A percentile compares a stretch with the other conserved stretches of the same genome.
Evolutionary conservation across 305 asterid species (phyloP).

Genomic region (Fraxinus ornus): DNA sequence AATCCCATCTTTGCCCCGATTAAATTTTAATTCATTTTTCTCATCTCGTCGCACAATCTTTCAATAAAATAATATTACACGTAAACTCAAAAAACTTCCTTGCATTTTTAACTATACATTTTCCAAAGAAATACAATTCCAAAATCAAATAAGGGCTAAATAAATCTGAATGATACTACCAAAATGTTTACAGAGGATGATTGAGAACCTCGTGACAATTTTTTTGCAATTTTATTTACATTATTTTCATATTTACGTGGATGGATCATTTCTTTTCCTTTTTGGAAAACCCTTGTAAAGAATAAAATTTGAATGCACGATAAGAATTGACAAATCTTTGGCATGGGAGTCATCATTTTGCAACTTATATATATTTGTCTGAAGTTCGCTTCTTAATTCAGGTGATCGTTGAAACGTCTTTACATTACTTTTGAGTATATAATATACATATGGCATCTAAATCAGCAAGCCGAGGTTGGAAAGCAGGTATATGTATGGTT

Average conservation of each 20-base stretch:
- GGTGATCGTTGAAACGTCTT: neutral
- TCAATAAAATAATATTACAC: no score
- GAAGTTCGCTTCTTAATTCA: neutral
- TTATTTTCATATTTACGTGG: neutral
- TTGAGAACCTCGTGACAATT: no score
- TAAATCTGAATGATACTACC: no score
- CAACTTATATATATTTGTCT: neutral
- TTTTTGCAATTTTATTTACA: no score
- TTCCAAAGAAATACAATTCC: no score
- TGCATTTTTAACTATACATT: no score
- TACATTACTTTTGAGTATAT: no score
- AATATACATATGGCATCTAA: neutral
- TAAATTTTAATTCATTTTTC: no score
- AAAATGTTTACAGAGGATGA: neutral
- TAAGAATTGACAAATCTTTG: neutral
- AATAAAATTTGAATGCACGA: neutral
- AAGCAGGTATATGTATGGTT: neutral
- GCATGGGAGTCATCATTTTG: neutral
- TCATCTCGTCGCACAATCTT: no score
- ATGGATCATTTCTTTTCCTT: neutral
- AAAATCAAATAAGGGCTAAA: no score
- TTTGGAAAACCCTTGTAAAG: neutral
- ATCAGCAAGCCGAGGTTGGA: neutral
- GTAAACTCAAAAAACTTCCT: no score
- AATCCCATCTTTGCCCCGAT: no score